Evolutionary conservation across 2,329 filamentous ascomycete genomes (phyloP).

Genomic region (Epichloe typhina): DNA sequence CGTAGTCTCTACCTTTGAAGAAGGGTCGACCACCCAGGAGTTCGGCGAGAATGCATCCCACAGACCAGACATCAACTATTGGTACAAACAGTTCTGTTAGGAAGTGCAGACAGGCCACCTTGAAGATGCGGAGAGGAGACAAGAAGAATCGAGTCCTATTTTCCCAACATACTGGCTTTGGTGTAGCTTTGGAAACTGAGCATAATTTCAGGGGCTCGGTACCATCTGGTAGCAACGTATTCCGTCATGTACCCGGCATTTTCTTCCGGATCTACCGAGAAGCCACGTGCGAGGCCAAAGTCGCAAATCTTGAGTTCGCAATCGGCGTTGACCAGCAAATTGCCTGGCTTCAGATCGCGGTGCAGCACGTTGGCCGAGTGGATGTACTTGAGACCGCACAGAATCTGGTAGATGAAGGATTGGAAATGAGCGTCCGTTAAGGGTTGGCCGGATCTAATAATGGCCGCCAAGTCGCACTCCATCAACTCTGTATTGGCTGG

Average conservation of each 20-base stretch:
- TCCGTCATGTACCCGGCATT: slow-evolving; percentile 99
- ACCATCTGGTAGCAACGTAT: slow-evolving; percentile 97
- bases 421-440: slow-evolving; percentile 98
- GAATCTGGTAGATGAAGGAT: slow-evolving; percentile 99
- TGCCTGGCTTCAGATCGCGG: slow-evolving; percentile 92
- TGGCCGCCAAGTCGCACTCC: slow-evolving; percentile 96
- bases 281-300: slow-evolving; percentile 90
- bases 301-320: slow-evolving; percentile 99
- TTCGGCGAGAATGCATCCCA: slow-evolving; percentile 94
- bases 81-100: neutral
- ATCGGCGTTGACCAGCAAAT: slow-evolving; percentile 94
- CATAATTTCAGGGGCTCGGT: slow-evolving; percentile 92
- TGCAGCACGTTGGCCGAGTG: slow-evolving; percentile 97
- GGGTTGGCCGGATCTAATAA: slow-evolving; percentile 93
- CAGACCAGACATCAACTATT: slow-evolving; percentile 95
- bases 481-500: slow-evolving; percentile 62
- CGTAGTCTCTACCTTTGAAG: slow-evolving; percentile 98
- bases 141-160: neutral
- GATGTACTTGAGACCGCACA: slow-evolving; percentile 97
- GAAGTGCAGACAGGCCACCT: too few relatives aligned
- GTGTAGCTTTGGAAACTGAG: slow-evolving; percentile 99
- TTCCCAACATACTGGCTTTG: slow-evolving; percentile 77
- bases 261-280: slow-evolving; percentile 93
- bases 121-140: neutral
- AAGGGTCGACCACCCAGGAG: slow-evolving; percentile 91